These are phyloP conservation scores for Opeltia flavorubescens DNA, from an alignment of 495 filamentous ascomycete species.

Conservation along the genomic window DNA sequence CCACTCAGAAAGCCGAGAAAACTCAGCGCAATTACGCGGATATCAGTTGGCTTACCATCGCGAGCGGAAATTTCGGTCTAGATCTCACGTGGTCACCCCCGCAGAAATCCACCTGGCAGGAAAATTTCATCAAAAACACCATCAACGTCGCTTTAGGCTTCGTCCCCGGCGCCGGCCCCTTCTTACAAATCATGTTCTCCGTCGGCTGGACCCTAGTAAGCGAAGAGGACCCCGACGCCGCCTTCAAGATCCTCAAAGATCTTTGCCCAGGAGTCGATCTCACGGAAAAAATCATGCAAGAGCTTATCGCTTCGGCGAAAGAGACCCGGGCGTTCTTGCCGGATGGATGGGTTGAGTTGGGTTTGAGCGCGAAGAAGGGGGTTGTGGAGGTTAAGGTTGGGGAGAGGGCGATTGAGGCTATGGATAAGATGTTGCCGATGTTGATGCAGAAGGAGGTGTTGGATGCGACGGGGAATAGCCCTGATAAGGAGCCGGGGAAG, in stretches of 20 bases:
- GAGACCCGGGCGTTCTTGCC: background rate
- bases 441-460: background rate
- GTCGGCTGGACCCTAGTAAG: background rate
- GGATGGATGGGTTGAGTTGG: conserved; percentile 1
- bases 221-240: background rate
- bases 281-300: conserved; percentile 23
- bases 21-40: background rate
- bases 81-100: conserved; percentile 1
- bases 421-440: background rate
- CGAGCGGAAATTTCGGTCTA: background rate
- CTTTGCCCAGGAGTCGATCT: conserved; percentile 16
- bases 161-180: conserved; percentile 1
- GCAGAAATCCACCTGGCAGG: background rate
- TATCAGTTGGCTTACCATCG: background rate
- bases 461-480: background rate
- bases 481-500: background rate
- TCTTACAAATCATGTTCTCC: conserved; percentile 2
- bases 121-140: conserved; percentile 3
- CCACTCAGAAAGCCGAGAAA: background rate
- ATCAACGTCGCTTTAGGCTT: conserved; percentile 3
- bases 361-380: background rate
- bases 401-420: background rate
- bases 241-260: conserved; percentile 5
- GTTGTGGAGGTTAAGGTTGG: background rate
- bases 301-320: conserved; percentile 25